phyloP scores from a whole-genome alignment of 129 eudicot genomes.

The Flaveria robusta region DNA sequence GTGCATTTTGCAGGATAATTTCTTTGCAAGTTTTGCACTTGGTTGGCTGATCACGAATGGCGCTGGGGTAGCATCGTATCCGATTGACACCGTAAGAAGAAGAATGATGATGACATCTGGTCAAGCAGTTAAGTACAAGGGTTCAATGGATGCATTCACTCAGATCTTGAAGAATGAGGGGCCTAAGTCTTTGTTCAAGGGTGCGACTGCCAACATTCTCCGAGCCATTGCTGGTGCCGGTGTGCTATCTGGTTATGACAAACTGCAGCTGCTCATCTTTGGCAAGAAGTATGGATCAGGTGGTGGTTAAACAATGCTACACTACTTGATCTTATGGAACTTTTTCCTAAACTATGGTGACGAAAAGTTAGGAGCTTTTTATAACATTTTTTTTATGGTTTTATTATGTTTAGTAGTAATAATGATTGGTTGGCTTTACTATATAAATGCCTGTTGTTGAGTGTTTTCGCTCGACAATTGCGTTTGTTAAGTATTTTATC shows the following conservation, averaged over 20 bases:
- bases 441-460: no score
- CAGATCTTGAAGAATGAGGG: conserved; percentile 67
- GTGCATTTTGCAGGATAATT: conserved; percentile 54
- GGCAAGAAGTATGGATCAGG: conserved; percentile 81
- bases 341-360: neutral
- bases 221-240: conserved; percentile 74
- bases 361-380: neutral
- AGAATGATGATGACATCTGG: conserved; percentile 93
- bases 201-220: conserved; percentile 70
- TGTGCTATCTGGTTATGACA: conserved; percentile 73
- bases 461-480: no score
- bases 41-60: conserved; percentile 71
- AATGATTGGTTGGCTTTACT: neutral
- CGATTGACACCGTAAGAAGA: conserved; percentile 73
- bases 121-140: conserved; percentile 69
- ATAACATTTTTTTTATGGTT: neutral
- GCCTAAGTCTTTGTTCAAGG: conserved; percentile 58
- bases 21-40: conserved; percentile 64
- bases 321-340: neutral
- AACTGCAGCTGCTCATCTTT: conserved; percentile 55
- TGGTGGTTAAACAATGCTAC: neutral
- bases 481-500: neutral
- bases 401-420: neutral
- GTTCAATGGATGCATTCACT: conserved; percentile 57
- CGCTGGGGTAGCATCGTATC: conserved; percentile 75